Conservation (phyloP, 225 moss, liverwort and hornwort species). For the Physcomitrellopsis africana region DNA sequence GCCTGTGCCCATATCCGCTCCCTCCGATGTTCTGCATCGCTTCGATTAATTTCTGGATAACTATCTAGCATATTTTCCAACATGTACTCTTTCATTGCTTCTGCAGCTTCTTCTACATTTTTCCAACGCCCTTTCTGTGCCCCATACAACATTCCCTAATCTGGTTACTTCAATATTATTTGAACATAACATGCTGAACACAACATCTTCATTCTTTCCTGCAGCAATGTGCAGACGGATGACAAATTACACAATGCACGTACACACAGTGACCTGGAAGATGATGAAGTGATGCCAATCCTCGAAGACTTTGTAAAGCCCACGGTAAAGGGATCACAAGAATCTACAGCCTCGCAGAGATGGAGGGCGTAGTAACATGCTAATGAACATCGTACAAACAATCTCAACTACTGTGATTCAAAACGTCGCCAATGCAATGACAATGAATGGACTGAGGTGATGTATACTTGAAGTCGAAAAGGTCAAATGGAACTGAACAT, state of each 20-base stretch:
- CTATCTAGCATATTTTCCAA: constrained; percentile 58
- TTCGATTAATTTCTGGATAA: constrained; percentile 23
- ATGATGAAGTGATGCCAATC: background rate
- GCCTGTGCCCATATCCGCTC: constrained; percentile 78
- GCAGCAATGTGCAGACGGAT: background rate
- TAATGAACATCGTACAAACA: background rate
- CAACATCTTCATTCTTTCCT: constrained; percentile 1
- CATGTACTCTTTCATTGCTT: constrained; percentile 70
- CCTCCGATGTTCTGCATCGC: constrained; percentile 39
- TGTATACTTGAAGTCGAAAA: background rate
- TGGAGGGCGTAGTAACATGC: background rate
- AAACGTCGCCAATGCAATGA: constrained; percentile 4
- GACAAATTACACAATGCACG: background rate
- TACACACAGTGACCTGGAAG: background rate
- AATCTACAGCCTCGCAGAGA: background rate
- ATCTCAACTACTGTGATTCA: background rate
- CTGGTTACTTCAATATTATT: background rate
- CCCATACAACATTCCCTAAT: constrained; percentile 27
- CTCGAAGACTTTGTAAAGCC: no score
- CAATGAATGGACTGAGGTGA: constrained; percentile 11
- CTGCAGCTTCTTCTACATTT: constrained; percentile 72
- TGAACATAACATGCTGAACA: background rate
- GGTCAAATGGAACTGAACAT: constrained; percentile 5
- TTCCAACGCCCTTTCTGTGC: constrained; percentile 88
- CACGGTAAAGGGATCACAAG: background rate